These are phyloP conservation scores for Leishmania major DNA, from an alignment of 208 protist genomes.

Conservation along the genomic window DNA sequence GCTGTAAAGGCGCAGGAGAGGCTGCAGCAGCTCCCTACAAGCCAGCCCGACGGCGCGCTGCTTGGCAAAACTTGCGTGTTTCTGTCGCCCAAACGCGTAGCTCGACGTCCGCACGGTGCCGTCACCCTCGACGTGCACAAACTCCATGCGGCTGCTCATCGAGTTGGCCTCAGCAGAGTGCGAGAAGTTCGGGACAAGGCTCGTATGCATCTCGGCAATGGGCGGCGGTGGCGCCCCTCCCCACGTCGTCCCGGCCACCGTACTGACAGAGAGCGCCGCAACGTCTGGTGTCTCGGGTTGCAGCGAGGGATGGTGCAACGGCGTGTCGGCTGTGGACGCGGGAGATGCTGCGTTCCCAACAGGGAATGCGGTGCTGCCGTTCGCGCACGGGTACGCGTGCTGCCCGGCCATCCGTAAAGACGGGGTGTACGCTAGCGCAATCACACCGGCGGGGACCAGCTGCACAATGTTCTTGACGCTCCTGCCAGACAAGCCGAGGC, in stretches of 20 bases:
- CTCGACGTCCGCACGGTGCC: slow-evolving; percentile 72
- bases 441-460: slow-evolving; percentile 49
- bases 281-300: slow-evolving; percentile 4
- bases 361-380: slow-evolving; percentile 11
- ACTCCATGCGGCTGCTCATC: slow-evolving; percentile 61
- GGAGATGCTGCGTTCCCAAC: not conserved
- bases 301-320: not conserved
- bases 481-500: not conserved
- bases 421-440: slow-evolving; percentile 44
- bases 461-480: slow-evolving; percentile 29
- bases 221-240: slow-evolving; percentile 18
- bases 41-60: slow-evolving; percentile 47
- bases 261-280: slow-evolving; percentile 6
- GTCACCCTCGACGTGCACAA: slow-evolving; percentile 71
- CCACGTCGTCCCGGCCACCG: slow-evolving; percentile 18
- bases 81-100: slow-evolving; percentile 68
- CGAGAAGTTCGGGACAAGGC: slow-evolving; percentile 58
- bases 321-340: not conserved
- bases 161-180: slow-evolving; percentile 38
- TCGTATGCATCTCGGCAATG: slow-evolving; percentile 37
- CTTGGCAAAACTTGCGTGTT: slow-evolving; percentile 63
- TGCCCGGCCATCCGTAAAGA: not conserved
- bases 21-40: slow-evolving; percentile 49
- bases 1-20: slow-evolving; percentile 61
- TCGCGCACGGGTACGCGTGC: slow-evolving; percentile 6